Percentiles rank a stretch among this genome's conserved stretches.
Conservation (phyloP, 306 rosid species). For the Rosa multiflora region DNA sequence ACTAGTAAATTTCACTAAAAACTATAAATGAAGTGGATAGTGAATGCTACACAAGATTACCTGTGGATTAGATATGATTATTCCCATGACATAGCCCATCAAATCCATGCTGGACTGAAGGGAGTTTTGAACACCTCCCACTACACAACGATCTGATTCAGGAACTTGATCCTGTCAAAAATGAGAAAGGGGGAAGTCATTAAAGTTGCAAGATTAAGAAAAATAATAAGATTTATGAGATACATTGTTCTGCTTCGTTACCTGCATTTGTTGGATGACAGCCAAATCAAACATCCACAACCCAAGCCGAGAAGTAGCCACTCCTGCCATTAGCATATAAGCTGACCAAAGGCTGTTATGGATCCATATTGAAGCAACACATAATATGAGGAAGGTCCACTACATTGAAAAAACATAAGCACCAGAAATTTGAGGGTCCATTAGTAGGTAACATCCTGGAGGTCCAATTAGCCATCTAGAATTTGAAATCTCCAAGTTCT, state of each 20-base stretch:
- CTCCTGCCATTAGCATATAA: constrained; percentile 74
- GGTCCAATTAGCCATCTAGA: not conserved
- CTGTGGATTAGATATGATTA: constrained; percentile 71
- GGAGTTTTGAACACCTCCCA: constrained; percentile 89
- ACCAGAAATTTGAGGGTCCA: not conserved
- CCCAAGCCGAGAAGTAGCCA: constrained; percentile 83
- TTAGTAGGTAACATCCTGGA: not conserved
- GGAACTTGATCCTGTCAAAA: constrained; percentile 59
- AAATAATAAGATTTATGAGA: not conserved
- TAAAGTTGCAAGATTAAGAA: not conserved
- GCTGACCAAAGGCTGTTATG: constrained; percentile 44
- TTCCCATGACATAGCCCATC: constrained; percentile 82
- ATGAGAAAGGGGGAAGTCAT: not conserved
- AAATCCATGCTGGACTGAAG: constrained; percentile 79
- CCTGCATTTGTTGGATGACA: constrained; percentile 94
- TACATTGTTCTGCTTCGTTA: constrained; percentile 5
- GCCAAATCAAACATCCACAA: constrained; percentile 91
- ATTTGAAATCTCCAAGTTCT: not conserved
- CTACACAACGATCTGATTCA: constrained; percentile 71
- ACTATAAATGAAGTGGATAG: not conserved
- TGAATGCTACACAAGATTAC: constrained; percentile 30
- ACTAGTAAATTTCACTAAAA: not conserved
- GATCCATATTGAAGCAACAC: constrained; percentile 64
- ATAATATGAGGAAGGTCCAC: constrained; percentile 75
- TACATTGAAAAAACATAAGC: constrained; percentile 19